Conservation (phyloP, 2,329 filamentous ascomycete genomes). For the Alternaria dauci region DNA sequence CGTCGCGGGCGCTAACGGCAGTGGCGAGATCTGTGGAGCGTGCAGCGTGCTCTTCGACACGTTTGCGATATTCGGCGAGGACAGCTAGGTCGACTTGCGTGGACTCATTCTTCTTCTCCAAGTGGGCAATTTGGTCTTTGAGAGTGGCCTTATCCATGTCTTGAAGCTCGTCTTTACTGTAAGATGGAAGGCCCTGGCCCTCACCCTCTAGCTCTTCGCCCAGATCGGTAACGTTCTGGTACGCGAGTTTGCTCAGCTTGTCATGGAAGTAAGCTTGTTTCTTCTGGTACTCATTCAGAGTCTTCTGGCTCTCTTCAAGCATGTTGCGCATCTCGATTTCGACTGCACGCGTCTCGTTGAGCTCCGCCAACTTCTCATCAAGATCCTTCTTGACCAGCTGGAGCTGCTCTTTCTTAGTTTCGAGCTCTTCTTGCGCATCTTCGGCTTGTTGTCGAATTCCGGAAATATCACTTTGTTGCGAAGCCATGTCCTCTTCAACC, state of each 20-base stretch:
- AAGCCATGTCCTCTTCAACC: conserved; percentile 79
- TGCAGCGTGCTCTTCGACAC: conserved; percentile 81
- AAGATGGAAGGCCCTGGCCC: conserved; percentile 69
- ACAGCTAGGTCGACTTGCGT: conserved; percentile 87
- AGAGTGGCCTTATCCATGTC: conserved; percentile 70
- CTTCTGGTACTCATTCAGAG: conserved; percentile 84
- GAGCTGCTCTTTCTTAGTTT: conserved; percentile 81
- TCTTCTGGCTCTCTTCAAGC: conserved; percentile 94
- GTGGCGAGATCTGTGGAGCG: conserved; percentile 84
- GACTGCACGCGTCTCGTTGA: conserved; percentile 86
- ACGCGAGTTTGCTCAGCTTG: conserved; percentile 81
- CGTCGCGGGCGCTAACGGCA: conserved; percentile 80
- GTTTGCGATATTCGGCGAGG: conserved; percentile 84
- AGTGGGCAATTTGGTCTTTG: conserved; percentile 70
- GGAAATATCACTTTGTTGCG: conserved; percentile 78
- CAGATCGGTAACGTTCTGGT: conserved; percentile 75
- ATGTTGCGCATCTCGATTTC: conserved; percentile 99
- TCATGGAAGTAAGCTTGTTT: conserved; percentile 86
- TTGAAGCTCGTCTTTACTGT: conserved; percentile 74
- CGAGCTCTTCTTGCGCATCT: conserved; percentile 79
- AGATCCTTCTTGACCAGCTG: conserved; percentile 81
- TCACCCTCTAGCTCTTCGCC: conserved; percentile 64
- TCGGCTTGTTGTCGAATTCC: conserved; percentile 77
- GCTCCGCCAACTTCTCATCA: conserved; percentile 82
- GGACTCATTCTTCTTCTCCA: conserved; percentile 82